Conservation (phyloP, 2,329 filamentous ascomycete species). For the Verticillium longisporum region DNA sequence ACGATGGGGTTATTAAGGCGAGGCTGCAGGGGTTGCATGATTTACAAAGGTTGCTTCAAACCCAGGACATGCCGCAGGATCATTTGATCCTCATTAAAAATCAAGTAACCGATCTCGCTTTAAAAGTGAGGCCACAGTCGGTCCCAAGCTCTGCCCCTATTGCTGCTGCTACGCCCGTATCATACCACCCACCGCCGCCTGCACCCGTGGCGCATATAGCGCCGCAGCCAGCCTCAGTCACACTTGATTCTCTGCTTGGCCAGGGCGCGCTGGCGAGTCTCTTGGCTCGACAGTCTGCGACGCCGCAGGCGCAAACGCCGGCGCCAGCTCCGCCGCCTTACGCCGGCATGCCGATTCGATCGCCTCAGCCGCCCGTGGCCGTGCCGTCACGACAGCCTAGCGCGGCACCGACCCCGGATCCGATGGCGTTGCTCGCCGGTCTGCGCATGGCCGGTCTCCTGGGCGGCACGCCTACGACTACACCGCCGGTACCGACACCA, state of each 20-base stretch:
- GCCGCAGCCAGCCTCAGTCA: constrained; percentile 24
- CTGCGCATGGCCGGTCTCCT: constrained; percentile 64
- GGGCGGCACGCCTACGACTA: constrained; percentile 30
- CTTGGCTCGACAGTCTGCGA: constrained; percentile 46
- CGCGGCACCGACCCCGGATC: constrained; percentile 31
- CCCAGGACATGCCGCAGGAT: constrained; percentile 69
- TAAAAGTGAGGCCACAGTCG: constrained; percentile 48
- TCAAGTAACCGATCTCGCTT: constrained; percentile 73
- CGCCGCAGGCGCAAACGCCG: constrained; percentile 41
- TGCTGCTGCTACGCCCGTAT: constrained; percentile 30
- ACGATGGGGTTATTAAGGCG: constrained; percentile 68
- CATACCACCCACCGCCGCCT: constrained; percentile 24
- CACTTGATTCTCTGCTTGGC: constrained; percentile 53
- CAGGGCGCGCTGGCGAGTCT: constrained; percentile 53
- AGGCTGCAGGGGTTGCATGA: constrained; percentile 81
- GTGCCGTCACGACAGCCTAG: constrained; percentile 30
- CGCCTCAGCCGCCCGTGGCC: constrained; percentile 38
- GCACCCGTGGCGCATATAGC: constrained; percentile 25
- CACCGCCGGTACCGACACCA: constrained; percentile 23
- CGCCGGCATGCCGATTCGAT: constrained; percentile 31
- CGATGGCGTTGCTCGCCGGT: constrained; percentile 58
- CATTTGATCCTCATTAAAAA: constrained; percentile 79
- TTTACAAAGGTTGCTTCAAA: constrained; percentile 73
- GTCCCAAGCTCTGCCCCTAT: constrained; percentile 33
- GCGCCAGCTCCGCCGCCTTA: constrained; percentile 17